Percentiles rank a stretch among this genome's conserved stretches.
Conservation (phyloP, 148 eudicot genomes). For the Talinum fruticosum region DNA sequence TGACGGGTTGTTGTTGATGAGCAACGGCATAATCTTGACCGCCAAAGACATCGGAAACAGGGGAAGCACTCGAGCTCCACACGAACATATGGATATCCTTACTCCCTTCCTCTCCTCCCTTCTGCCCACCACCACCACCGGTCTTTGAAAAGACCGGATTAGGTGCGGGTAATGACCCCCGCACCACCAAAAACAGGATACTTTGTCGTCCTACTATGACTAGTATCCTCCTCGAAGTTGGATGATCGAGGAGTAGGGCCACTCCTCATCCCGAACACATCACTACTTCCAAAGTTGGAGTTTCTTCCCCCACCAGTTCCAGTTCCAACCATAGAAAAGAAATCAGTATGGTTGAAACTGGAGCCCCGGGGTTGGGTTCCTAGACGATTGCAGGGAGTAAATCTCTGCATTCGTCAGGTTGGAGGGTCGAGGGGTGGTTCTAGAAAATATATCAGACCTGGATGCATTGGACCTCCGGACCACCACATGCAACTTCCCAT, state of each 20-base stretch:
- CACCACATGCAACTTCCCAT: constrained; percentile 79
- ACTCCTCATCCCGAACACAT: constrained; percentile 46
- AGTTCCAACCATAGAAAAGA: constrained; percentile 59
- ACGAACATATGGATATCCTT: constrained; percentile 87
- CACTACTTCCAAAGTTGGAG: constrained; percentile 78
- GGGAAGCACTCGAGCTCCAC: constrained; percentile 82
- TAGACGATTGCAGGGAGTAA: constrained; percentile 70
- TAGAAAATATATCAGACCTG: constrained; percentile 65
- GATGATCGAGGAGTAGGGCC: constrained; percentile 81
- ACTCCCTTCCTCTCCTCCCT: constrained; percentile 32
- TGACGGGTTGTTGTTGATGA: constrained; percentile 47
- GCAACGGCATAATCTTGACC: constrained; percentile 42
- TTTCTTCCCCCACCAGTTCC: constrained; percentile 40
- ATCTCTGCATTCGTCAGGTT: constrained; percentile 89
- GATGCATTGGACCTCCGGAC: constrained; percentile 80
- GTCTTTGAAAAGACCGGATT: constrained; percentile 80
- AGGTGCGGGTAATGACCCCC: constrained; percentile 66
- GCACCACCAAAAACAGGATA: constrained; percentile 27
- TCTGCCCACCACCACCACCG: constrained; percentile 32
- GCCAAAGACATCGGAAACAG: constrained; percentile 73
- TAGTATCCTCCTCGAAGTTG: constrained; percentile 65
- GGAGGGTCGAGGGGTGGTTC: constrained; percentile 64
- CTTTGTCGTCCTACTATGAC: constrained; percentile 31
- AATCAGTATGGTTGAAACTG: constrained; percentile 82
- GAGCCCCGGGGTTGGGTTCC: constrained; percentile 80